These are phyloP conservation scores for Trichoderma guizhouense DNA, from an alignment of 2,329 filamentous ascomycete species.

Conservation along the genomic window DNA sequence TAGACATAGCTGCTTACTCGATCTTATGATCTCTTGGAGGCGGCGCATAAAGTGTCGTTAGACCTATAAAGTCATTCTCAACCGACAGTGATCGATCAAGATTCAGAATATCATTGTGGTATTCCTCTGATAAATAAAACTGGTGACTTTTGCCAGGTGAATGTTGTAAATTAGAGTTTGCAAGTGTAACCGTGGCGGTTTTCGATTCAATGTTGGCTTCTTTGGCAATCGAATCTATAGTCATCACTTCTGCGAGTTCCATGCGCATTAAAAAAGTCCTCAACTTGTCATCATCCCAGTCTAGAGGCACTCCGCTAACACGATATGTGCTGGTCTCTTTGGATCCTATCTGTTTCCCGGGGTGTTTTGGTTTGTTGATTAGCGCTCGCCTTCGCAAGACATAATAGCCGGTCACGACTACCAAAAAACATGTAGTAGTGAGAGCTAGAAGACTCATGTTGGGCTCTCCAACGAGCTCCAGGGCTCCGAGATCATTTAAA, in stretches of 20 bases:
- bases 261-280: not conserved
- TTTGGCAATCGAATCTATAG: not conserved
- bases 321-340: not conserved
- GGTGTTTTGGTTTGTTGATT: not conserved
- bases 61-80: not conserved
- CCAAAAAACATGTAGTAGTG: not conserved
- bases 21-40: not conserved
- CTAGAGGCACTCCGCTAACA: not conserved
- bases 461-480: rapidly evolving
- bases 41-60: not conserved
- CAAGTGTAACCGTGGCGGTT: not conserved
- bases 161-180: not conserved
- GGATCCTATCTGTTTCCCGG: too few relatives aligned
- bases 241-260: conserved; percentile 9
- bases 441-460: not conserved
- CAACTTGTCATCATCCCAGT: not conserved
- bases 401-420: not conserved
- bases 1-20: not conserved
- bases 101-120: rapidly evolving
- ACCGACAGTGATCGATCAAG: conserved; percentile 5
- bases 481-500: rapidly evolving
- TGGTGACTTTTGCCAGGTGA: not conserved
- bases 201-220: not conserved
- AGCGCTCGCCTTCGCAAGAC: not conserved
- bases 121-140: not conserved